Evolutionary conservation across 2,329 filamentous ascomycete species (phyloP).

Genomic region (Aureobasidium zeae): DNA sequence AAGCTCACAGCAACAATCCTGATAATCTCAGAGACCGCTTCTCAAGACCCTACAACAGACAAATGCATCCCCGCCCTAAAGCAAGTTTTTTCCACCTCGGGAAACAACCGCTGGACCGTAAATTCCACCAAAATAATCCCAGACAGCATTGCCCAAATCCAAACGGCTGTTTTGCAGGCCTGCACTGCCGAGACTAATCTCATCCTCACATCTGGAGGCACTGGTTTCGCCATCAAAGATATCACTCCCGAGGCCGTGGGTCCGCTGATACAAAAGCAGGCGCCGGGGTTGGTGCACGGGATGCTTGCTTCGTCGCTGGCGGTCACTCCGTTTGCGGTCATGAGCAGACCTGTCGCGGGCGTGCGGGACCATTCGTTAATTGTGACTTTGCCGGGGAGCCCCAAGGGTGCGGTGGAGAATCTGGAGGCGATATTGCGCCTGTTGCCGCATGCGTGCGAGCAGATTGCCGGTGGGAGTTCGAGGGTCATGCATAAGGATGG

Average conservation of each 20-base stretch:
- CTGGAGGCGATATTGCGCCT: constrained; percentile 78
- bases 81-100: constrained; percentile 48
- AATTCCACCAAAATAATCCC: constrained; percentile 64
- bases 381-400: constrained; percentile 83
- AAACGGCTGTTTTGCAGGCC: constrained; percentile 54
- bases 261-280: constrained; percentile 71
- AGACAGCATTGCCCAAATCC: constrained; percentile 67
- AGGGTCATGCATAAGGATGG: constrained; percentile 71
- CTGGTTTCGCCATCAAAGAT: constrained; percentile 80
- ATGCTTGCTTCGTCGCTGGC: constrained; percentile 80
- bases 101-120: constrained; percentile 63
- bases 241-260: constrained; percentile 82
- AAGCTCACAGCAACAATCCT: constrained; percentile 67
- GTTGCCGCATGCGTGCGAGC: constrained; percentile 89
- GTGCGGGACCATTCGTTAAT: constrained; percentile 74
- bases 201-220: constrained; percentile 83
- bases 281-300: constrained; percentile 82
- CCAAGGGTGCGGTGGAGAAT: constrained; percentile 92
- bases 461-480: constrained; percentile 76
- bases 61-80: constrained; percentile 58
- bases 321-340: constrained; percentile 92
- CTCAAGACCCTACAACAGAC: constrained; percentile 69
- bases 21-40: constrained; percentile 84
- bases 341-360: constrained; percentile 89
- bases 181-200: constrained; percentile 53